Conservation (phyloP, 2,329 filamentous ascomycete species). For the Macroventuria anomochaeta region DNA sequence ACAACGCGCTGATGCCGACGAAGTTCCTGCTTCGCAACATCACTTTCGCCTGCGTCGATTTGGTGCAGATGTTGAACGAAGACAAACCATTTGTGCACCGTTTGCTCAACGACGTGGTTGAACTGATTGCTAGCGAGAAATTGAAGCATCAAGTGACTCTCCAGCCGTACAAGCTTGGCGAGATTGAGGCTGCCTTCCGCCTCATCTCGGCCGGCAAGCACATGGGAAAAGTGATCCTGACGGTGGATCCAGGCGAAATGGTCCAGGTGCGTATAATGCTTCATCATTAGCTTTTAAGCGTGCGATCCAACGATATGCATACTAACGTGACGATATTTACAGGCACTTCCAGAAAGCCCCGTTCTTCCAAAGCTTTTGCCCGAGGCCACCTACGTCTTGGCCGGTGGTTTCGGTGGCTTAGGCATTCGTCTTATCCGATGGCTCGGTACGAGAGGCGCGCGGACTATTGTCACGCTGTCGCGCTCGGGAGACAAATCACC, state of each 20-base stretch:
- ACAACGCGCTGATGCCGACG: slow-evolving; percentile 23
- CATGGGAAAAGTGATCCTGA: background rate
- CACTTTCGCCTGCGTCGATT: background rate
- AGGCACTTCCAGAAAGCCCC: too few relatives aligned
- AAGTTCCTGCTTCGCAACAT: background rate
- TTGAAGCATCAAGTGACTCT: background rate
- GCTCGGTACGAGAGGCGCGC: too few relatives aligned
- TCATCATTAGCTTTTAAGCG: too few relatives aligned
- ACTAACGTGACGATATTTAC: too few relatives aligned
- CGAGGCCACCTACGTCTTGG: too few relatives aligned
- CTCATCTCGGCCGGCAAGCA: background rate
- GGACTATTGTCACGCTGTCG: too few relatives aligned
- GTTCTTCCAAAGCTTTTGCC: too few relatives aligned
- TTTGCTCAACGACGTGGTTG: background rate
- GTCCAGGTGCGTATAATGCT: too few relatives aligned
- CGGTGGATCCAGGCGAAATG: background rate
- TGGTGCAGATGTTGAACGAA: background rate
- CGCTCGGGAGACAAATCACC: too few relatives aligned
- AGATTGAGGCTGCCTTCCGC: background rate
- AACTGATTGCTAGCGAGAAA: background rate
- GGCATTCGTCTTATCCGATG: too few relatives aligned
- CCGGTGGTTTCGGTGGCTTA: too few relatives aligned
- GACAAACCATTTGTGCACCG: background rate
- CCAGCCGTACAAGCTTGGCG: background rate
- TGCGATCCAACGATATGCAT: too few relatives aligned